Percentiles rank a stretch among this genome's conserved stretches.
These are phyloP conservation scores for Neonectria hederae DNA, from an alignment of 2,329 filamentous ascomycete genomes.

Conservation along the genomic window DNA sequence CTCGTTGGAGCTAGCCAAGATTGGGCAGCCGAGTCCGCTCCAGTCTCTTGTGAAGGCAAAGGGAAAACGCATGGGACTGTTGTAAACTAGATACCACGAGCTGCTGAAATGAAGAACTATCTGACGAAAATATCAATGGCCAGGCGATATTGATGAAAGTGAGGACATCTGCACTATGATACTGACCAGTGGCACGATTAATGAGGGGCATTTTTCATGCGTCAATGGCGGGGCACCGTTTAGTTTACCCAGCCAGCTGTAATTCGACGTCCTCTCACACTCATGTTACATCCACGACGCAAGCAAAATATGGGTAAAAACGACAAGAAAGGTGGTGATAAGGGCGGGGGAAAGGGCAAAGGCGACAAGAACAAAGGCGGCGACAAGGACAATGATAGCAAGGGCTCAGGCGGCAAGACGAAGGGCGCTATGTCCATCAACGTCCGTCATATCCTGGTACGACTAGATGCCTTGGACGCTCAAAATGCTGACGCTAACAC, in stretches of 20 bases:
- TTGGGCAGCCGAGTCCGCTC: constrained; percentile 11
- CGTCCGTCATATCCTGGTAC: constrained; percentile 75
- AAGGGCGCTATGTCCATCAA: constrained; percentile 75
- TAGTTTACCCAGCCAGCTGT: not conserved
- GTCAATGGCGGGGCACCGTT: constrained; percentile 18
- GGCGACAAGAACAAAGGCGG: constrained; percentile 39
- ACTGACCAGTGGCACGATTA: not conserved
- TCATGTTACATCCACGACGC: constrained; percentile 1
- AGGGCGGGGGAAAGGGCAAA: constrained; percentile 21
- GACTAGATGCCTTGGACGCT: constrained; percentile 3
- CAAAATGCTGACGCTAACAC: constrained; percentile 20
- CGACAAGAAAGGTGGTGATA: constrained; percentile 55
- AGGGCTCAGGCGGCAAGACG: constrained; percentile 49
- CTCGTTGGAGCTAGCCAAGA: constrained; percentile 34
- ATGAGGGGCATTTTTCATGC: constrained; percentile 20
- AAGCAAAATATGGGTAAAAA: constrained; percentile 49
- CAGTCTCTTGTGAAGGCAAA: not conserved
- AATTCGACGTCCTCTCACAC: constrained; percentile 4
- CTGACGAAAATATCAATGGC: not conserved
- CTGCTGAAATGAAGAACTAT: not conserved
- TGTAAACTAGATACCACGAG: not conserved
- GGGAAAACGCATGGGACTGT: not conserved
- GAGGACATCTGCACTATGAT: not conserved
- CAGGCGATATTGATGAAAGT: not conserved
- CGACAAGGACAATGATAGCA: constrained; percentile 43